Evolutionary conservation across 805 yeast species (phyloP), one percentile per base, ranked within the genome.

Genomic region (Kodamaea kaohsiungensis): DNA sequence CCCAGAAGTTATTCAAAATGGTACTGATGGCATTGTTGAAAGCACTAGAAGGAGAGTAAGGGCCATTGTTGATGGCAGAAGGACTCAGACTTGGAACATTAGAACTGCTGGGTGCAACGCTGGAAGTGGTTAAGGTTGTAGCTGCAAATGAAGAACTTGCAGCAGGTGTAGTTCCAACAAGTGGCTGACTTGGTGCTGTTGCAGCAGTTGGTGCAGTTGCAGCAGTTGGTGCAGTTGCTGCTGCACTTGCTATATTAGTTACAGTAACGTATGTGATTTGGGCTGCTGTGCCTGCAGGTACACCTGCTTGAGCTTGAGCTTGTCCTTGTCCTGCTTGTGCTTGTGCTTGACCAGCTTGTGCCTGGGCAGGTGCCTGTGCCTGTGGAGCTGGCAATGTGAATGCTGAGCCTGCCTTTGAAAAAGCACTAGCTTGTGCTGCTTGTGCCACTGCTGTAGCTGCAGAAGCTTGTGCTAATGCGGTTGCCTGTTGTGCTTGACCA

Each of bases 1-100:
- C 53, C 67, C 67, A 63, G 52, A 59, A 63, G 4, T 55, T 49
- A 37, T n/a, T 39, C 65, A 65, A 62, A 5, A 58, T 48, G 10
- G 65, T 53, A 37, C 55, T 43, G 18, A 56, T 39, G 2, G 59
- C 51, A 15, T 37, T 22, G 18, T 51, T 22, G 48, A 54, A 56
- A 6, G 63, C 56, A 18, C 38, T 40, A 1, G 53, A 37, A 16
- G 54, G 42, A 6, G 49, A 43, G 48, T 47, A 52, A 12, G 42
- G 40, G 3, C 46, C 25, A 35, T 17, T 17, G 45, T 40, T 40
- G 13, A 17, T 19, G 7, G 19, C 25, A 7, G 45, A 3, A 10
- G 45, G 19, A 13, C 45, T 40, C 25, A 17, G 25, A 30, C 10
- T 30, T 16, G 45, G 45, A 40, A 19, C 37, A 43, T 17, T 43